Evolutionary conservation across 83 land plant genomes (phyloP), one percentile per base, ranked within the genome.

Genomic region (Picea mariana): DNA sequence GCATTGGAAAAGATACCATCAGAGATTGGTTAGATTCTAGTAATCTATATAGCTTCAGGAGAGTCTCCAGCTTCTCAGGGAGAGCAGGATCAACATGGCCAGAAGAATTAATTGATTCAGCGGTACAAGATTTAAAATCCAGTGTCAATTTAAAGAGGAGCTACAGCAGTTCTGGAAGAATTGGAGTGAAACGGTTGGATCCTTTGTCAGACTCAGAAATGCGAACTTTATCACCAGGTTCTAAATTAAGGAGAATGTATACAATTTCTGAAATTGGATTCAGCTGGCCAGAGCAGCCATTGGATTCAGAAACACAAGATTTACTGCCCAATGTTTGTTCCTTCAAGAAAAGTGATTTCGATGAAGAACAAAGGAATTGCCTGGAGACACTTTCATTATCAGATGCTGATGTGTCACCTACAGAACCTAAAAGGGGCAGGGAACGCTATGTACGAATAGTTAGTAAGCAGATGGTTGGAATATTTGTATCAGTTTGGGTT

Each of bases 381-480:
- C 77, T 44, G 77, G 77, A 73, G 55, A 73, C 77, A 73, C 47
- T 73, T n/a, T 73, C 77, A 18, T 21, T 9, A 44, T 6, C 58
- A 44, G 26, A 18, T 73, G 77, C 26, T 42, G 12, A 11, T 73
- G 55, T 23, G 17, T 42, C n/a, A 73, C 40, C 77, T 73, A 44
- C 42, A 44, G n/a, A 44, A 44, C 65, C 73, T 3, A 83, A 81
- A 77, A 88, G 80, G 49, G 85, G 72, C 67, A 83, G 80, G 61
- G 73, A 86, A 16, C 31, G 87, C 27, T 93, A 78, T 87, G 95
- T 93, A 20, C 87, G 89, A 63, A 89, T 94, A 12, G 90, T 89
- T 23, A 90, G 97, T 81, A 94, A 94, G 88, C 95, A 94, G 81
- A 92, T 94, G 95, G 92, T 94, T 79, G 97, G 97, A 21, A 82